phyloP scores from a whole-genome alignment of 1,284 basidiomycete species.

The Afroboletus lepidellus region DNA sequence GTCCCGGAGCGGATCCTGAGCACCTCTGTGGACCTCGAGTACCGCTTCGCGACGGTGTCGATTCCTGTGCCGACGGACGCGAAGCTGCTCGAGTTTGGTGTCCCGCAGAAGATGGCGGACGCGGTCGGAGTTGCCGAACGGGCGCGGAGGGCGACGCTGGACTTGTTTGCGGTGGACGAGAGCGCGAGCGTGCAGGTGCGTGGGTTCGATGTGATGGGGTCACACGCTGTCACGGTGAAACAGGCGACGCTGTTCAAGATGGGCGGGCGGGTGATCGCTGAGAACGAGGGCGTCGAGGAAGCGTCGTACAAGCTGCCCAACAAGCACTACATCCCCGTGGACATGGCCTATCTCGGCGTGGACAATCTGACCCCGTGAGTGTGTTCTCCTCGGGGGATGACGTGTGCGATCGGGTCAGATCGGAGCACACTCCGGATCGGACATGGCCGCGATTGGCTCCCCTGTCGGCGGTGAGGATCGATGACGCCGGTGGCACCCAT shows the following conservation, averaged over 20 bases:
- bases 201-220: background rate
- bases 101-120: conserved; percentile 51
- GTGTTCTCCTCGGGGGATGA: conserved; percentile 13
- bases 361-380: conserved; percentile 53
- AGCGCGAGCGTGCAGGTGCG: conserved; percentile 88
- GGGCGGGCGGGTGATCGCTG: conserved; percentile 68
- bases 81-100: conserved; percentile 46
- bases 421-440: conserved; percentile 2
- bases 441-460: conserved; percentile 11
- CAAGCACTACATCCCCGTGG: conserved; percentile 89
- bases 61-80: conserved; percentile 49
- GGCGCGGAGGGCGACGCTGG: conserved; percentile 70
- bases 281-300: conserved; percentile 60
- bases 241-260: conserved; percentile 92
- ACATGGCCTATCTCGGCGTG: conserved; percentile 64
- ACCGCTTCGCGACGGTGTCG: conserved; percentile 55
- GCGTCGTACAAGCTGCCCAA: conserved; percentile 86
- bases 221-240: background rate
- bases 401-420: conserved; percentile 23
- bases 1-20: conserved; percentile 89
- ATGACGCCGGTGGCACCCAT: conserved; percentile 30
- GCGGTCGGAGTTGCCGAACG: conserved; percentile 53
- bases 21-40: conserved; percentile 75
- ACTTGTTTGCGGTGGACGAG: conserved; percentile 84
- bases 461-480: conserved; percentile 24